Evolutionary conservation across 306 rosid species (phyloP).

Genomic region (Alnus glutinosa): DNA sequence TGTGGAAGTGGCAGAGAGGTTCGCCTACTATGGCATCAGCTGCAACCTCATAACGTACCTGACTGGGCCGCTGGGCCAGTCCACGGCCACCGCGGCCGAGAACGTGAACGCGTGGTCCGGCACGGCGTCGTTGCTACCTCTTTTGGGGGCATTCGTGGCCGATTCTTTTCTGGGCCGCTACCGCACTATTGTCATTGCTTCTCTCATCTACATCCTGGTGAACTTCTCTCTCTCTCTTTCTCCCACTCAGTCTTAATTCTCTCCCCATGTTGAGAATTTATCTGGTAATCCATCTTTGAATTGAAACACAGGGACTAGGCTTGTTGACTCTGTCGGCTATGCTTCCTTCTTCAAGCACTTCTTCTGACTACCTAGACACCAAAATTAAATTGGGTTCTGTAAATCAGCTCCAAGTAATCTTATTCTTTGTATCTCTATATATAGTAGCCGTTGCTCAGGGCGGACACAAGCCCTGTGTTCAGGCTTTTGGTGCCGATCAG

Average conservation of each 20-base stretch:
- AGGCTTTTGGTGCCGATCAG: constrained; percentile 62
- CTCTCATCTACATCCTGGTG: constrained; percentile 47
- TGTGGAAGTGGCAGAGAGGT: constrained; percentile 57
- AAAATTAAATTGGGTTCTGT: constrained; percentile 19
- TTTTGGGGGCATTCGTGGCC: constrained; percentile 48
- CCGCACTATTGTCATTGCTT: constrained; percentile 36
- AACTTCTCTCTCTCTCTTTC: neutral
- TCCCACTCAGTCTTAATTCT: neutral
- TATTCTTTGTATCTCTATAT: constrained; percentile 50
- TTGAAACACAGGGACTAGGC: constrained; percentile 39
- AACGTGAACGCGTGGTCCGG: constrained; percentile 45
- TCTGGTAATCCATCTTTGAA: too few species aligned
- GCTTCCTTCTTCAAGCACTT: constrained; percentile 22
- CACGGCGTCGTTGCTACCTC: constrained; percentile 37
- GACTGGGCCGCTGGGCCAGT: constrained; percentile 43
- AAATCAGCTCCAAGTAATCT: constrained; percentile 20
- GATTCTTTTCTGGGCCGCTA: constrained; percentile 47
- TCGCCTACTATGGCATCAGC: constrained; percentile 41
- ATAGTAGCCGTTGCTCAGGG: constrained; percentile 49
- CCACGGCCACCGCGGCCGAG: constrained; percentile 40
- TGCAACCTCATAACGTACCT: constrained; percentile 41
- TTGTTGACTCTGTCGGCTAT: constrained; percentile 41
- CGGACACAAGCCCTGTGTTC: constrained; percentile 62
- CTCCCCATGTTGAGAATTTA: too few species aligned
- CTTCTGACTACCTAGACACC: constrained; percentile 15